A percentile compares a stretch with the other conserved stretches of the same genome.
Conservation (phyloP, 1,139 yeast genomes). For the Groenewaldozyma sp. region DNA sequence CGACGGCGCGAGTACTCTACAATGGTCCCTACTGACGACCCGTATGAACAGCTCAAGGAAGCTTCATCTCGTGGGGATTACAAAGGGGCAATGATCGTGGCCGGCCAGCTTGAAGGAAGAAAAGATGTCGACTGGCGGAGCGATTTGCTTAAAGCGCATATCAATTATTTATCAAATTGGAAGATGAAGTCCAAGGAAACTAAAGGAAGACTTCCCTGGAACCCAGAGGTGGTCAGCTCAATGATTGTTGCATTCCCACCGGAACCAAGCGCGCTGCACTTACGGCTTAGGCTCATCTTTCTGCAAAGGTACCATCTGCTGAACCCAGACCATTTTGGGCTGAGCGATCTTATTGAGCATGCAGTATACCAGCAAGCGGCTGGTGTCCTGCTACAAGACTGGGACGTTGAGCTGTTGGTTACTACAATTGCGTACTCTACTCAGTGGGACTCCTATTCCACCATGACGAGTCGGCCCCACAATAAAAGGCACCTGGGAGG, state of each 20-base stretch:
- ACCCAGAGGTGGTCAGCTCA: conserved; percentile 15
- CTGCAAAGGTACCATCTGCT: conserved; percentile 34
- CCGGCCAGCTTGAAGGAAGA: conserved; percentile 2
- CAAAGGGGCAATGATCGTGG: conserved; percentile 4
- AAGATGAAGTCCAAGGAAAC: not conserved
- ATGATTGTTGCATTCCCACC: conserved; percentile 26
- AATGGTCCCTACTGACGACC: not conserved
- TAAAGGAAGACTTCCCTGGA: conserved; percentile 1
- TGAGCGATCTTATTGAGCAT: conserved; percentile 19
- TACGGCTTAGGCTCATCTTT: conserved; percentile 34
- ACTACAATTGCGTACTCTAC: conserved; percentile 25
- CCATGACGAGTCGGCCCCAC: not conserved
- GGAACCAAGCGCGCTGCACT: conserved; percentile 26
- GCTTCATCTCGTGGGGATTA: conserved; percentile 10
- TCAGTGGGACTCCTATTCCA: conserved; percentile 10
- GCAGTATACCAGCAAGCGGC: conserved; percentile 25
- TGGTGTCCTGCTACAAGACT: conserved; percentile 22
- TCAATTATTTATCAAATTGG: conserved; percentile 15
- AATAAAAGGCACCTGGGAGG: not conserved
- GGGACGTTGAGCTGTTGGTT: conserved; percentile 26
- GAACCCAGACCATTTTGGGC: conserved; percentile 30
- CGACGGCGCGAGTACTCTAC: not conserved
- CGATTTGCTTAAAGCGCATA: conserved; percentile 19
- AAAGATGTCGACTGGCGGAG: conserved; percentile 1
- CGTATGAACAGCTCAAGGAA: not conserved